Conservation (phyloP, 78 protist genomes). For the Dictyostelium firmibasis region DNA sequence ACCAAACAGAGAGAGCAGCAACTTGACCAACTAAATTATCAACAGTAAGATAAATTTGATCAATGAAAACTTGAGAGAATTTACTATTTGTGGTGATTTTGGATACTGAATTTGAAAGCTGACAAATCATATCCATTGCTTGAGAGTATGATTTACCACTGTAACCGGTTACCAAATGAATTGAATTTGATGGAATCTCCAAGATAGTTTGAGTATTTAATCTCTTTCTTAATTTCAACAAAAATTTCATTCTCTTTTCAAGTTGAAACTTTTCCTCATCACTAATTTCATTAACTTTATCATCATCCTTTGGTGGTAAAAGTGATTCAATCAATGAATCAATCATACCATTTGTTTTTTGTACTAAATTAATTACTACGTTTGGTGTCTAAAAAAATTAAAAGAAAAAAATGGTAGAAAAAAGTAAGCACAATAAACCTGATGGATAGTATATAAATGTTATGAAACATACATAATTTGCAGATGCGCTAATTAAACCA, state of each 20-base stretch:
- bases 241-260: slow-evolving; percentile 49
- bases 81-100: not conserved
- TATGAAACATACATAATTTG: not conserved
- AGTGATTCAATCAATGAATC: slow-evolving; percentile 30
- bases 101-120: not conserved
- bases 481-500: not conserved
- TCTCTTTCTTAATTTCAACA: slow-evolving; percentile 60
- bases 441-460: not conserved
- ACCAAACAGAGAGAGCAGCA: slow-evolving; percentile 13
- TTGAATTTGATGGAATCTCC: slow-evolving; percentile 28
- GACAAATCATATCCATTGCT: not conserved
- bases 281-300: not conserved
- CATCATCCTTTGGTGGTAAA: slow-evolving; percentile 44
- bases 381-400: not conserved
- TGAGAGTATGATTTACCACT: not conserved
- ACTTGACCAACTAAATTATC: not conserved
- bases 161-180: not conserved
- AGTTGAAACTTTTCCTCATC: slow-evolving; percentile 23
- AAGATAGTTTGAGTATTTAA: not conserved
- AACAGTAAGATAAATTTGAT: not conserved
- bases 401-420: not conserved
- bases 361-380: not conserved
- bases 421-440: too few species aligned
- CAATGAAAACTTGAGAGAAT: not conserved
- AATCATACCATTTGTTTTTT: not conserved